phyloP scores from a whole-genome alignment of 2,329 filamentous ascomycete species.

The Aplosporella prunicola region DNA sequence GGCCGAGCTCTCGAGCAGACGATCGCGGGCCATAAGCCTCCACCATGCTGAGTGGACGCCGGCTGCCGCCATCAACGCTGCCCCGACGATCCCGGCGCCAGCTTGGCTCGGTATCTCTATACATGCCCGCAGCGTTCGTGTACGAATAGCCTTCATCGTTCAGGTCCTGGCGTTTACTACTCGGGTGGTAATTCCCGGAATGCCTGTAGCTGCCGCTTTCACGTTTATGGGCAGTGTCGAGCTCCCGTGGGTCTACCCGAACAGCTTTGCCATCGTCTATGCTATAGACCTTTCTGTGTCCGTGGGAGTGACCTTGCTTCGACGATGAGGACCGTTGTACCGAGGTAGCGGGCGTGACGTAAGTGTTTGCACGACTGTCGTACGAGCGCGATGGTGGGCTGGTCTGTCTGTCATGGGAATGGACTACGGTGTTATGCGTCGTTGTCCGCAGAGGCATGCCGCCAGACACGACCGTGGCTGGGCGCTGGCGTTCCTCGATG shows the following conservation, averaged over 20 bases:
- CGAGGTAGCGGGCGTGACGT: conserved; percentile 23
- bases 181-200: conserved; percentile 14
- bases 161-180: conserved; percentile 23
- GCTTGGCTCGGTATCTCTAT: conserved; percentile 40
- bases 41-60: conserved; percentile 37
- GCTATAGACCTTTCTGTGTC: conserved; percentile 41
- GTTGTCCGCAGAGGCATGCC: conserved; percentile 25
- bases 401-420: conserved; percentile 23
- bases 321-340: conserved; percentile 14
- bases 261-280: conserved; percentile 34
- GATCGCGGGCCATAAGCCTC: conserved; percentile 26
- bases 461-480: conserved; percentile 24
- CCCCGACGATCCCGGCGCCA: conserved; percentile 38
- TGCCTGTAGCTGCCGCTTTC: conserved; percentile 10
- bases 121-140: conserved; percentile 42
- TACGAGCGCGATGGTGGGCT: conserved; percentile 33
- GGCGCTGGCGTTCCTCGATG: conserved; percentile 27
- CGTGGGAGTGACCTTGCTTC: conserved; percentile 12
- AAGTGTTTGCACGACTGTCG: conserved; percentile 28
- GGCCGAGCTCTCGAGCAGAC: conserved; percentile 34
- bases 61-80: conserved; percentile 35
- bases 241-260: conserved; percentile 8
- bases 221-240: conserved; percentile 3
- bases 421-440: conserved; percentile 15
- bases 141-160: conserved; percentile 39